Conservation (phyloP, 176 grass and related monocot species). For the Triticum dicoccoides region DNA sequence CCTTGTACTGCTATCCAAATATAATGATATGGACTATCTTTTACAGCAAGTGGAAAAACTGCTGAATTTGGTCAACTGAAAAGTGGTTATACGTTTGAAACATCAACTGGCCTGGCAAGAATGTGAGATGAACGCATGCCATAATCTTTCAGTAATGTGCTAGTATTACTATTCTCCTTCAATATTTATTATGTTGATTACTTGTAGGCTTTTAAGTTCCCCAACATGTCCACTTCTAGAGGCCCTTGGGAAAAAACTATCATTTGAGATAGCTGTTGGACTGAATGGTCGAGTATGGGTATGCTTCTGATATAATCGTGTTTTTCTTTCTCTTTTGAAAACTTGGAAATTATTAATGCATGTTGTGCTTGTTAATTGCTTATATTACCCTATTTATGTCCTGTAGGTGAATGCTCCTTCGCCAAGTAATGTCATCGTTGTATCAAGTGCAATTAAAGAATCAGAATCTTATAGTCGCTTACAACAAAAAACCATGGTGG, state of each 20-base stretch:
- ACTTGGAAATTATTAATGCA: not conserved
- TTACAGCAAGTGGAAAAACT: slow-evolving; percentile 74
- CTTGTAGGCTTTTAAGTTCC: slow-evolving; percentile 73
- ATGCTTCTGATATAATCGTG: not conserved
- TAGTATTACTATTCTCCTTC: not conserved
- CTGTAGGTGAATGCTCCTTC: slow-evolving; percentile 84
- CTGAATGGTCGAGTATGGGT: slow-evolving; percentile 95
- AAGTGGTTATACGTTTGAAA: slow-evolving; percentile 90
- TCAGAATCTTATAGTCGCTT: slow-evolving; percentile 73
- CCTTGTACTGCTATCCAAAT: slow-evolving; percentile 3
- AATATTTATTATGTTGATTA: slow-evolving; percentile 16
- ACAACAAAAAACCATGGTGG: slow-evolving; percentile 80
- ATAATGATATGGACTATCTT: slow-evolving; percentile 8
- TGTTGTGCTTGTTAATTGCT: not conserved
- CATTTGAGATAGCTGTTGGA: slow-evolving; percentile 85
- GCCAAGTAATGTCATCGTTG: slow-evolving; percentile 57
- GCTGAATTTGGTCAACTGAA: slow-evolving; percentile 78
- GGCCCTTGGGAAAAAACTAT: slow-evolving; percentile 73
- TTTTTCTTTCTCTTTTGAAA: slow-evolving; percentile 9
- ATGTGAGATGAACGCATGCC: slow-evolving; percentile 55
- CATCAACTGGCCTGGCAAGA: slow-evolving; percentile 86
- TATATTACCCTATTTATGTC: slow-evolving; percentile 8
- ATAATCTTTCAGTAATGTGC: not conserved
- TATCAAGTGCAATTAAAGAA: slow-evolving; percentile 77
- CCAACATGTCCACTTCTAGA: slow-evolving; percentile 87